Evolutionary conservation across 208 protist genomes (phyloP).

Genomic region (Herpetomonas muscarum): DNA sequence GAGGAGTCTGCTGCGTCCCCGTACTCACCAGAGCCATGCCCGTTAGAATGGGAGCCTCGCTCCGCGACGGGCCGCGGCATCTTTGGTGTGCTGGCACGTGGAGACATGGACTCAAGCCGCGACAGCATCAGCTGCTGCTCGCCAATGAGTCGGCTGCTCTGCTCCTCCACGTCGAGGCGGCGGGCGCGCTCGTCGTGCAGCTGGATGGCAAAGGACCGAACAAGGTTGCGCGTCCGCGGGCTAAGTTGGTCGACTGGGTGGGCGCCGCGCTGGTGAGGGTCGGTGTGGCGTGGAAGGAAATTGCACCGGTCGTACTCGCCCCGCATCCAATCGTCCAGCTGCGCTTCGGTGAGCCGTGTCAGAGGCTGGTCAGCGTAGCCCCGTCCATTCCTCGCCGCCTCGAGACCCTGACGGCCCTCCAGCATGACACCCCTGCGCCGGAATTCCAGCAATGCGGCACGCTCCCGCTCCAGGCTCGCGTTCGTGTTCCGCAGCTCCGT

Average conservation of each 20-base stretch:
- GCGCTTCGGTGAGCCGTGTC: conserved; percentile 3
- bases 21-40: no score
- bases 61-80: neutral
- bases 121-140: conserved; percentile 17
- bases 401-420: neutral
- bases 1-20: no score
- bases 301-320: conserved; percentile 17
- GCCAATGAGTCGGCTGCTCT: conserved; percentile 32
- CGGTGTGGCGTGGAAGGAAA: no score
- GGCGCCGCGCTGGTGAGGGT: no score
- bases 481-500: conserved; percentile 26
- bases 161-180: conserved; percentile 32
- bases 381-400: no score
- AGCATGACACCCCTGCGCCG: conserved; percentile 16
- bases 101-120: neutral
- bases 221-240: conserved; percentile 21
- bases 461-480: conserved; percentile 26
- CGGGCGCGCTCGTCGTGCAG: conserved; percentile 31
- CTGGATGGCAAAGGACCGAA: conserved; percentile 38
- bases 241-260: conserved; percentile 21
- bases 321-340: conserved; percentile 17
- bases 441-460: conserved; percentile 15
- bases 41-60: no score
- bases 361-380: no score
- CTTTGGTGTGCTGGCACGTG: neutral